phyloP scores from a whole-genome alignment of 208 protist genomes.

The Trypanosoma avium region DNA sequence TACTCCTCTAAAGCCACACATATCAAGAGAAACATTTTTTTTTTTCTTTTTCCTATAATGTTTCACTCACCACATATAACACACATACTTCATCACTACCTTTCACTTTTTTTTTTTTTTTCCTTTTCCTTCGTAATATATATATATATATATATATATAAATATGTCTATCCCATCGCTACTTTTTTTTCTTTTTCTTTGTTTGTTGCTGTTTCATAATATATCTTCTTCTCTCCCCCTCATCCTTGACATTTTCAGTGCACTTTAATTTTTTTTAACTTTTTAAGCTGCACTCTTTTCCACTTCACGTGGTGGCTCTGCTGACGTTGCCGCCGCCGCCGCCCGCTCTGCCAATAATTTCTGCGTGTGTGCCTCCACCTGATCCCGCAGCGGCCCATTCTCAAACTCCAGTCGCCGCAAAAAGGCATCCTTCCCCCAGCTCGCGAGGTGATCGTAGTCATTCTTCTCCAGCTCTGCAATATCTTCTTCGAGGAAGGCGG shows the following conservation, averaged over 20 bases:
- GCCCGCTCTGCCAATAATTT: slow-evolving; percentile 78
- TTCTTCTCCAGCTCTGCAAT: slow-evolving; percentile 87
- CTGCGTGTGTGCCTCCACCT: slow-evolving; percentile 91
- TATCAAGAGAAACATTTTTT: slow-evolving; percentile 7
- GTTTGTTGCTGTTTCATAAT: not conserved
- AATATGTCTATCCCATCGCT: not conserved
- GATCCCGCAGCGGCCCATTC: slow-evolving; percentile 90
- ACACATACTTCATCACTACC: not conserved
- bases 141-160: slow-evolving; percentile 1
- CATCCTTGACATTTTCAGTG: not conserved
- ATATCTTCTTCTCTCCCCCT: not conserved
- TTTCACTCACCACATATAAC: not conserved
- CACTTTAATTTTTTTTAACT: slow-evolving; percentile 21
- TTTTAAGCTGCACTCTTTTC: too few relatives aligned
- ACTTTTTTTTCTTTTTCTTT: slow-evolving; percentile 3
- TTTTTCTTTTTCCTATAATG: not conserved
- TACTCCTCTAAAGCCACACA: slow-evolving; percentile 16
- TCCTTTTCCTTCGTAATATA: not conserved
- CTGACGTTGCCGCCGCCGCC: too few relatives aligned
- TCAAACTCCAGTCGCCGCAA: slow-evolving; percentile 92
- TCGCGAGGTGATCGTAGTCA: slow-evolving; percentile 88
- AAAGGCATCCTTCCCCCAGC: slow-evolving; percentile 89
- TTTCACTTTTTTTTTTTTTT: slow-evolving; percentile 1
- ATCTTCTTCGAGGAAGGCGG: slow-evolving; percentile 86
- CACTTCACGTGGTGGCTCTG: too few relatives aligned